Base-by-base conservation (phyloP, 805 yeast genomes). In the Candida suzukii region DNA sequence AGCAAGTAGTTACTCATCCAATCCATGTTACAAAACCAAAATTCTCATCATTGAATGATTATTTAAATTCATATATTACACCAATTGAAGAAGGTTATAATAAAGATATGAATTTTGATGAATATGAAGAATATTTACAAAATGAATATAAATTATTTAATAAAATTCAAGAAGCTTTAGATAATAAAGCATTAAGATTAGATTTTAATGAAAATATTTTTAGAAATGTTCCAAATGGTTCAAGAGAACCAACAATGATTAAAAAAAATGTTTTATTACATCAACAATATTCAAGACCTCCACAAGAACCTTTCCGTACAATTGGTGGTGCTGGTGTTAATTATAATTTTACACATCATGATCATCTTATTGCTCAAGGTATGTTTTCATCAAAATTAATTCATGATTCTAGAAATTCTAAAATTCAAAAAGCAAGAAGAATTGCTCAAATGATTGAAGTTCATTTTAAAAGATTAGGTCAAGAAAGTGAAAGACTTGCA, bases 381-480 rank as follows among this genome's bases (percentile, higher is more conserved):
- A 57, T 80, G 22, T 71, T 77, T 35, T 74, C 87, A 49, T 74
- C 95, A 5, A 81, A 77, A 48, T 61, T 86, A 11, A 78, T 88
- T 45, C 76, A 74, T 39, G 90, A 82, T 46, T 71, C 75, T 42
- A 71, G 85, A 42, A 76, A 69, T 43, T 73, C 74, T 21, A 84
- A 83, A 47, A 73, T 78, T 14, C 73, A 81, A n/a, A 71, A 79
- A 48, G 78, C 87, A 2, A 76, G 78, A 51, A 84, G 78, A 48
- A 74, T 88, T 6, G 82, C 96, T 0, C 79, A 71, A 36, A 84
- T 88, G 85, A 68, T 93, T 18, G 97, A 91, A 46, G 78, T 72
- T 37, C 90, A 93, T 64, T 91, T 88, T 68, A 84, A 83, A 50
- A 80, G 90, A 57, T 73, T 85, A 38, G 79, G 83, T 0, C 96